Conservation (phyloP, 768 basidiomycete species). For the Russula sp. region DNA sequence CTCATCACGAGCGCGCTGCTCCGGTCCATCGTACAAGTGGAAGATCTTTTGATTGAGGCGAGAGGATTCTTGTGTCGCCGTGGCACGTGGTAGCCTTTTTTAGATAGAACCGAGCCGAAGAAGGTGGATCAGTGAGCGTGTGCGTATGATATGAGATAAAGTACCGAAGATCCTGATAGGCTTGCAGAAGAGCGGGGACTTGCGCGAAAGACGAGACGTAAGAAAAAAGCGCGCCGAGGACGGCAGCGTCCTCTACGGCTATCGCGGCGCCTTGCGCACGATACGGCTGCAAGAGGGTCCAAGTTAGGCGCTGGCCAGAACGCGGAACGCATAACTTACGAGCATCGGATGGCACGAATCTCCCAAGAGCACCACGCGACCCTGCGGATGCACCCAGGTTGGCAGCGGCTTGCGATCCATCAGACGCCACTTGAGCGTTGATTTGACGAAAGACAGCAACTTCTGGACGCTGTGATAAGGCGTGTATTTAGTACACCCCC, state of each 20-base stretch:
- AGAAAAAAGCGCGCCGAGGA: conserved; percentile 44
- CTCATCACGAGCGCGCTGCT: conserved; percentile 45
- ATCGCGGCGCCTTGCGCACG: conserved; percentile 41
- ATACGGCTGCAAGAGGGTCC: conserved; percentile 31
- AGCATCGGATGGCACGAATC: conserved; percentile 43
- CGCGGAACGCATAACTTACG: conserved; percentile 16
- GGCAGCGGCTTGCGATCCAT: conserved; percentile 39
- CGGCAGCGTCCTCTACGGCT: conserved; percentile 48
- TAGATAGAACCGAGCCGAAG: background rate
- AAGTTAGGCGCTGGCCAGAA: background rate
- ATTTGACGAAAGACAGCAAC: conserved; percentile 33
- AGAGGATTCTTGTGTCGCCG: conserved; percentile 43
- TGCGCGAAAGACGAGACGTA: conserved; percentile 39
- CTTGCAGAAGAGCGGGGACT: conserved; percentile 41
- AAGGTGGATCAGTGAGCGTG: background rate
- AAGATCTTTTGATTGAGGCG: conserved; percentile 49
- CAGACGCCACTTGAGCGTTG: conserved; percentile 39
- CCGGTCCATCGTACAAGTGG: conserved; percentile 50
- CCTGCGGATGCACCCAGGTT: conserved; percentile 35
- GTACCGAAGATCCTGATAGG: conserved; percentile 46
- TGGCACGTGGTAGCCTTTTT: conserved; percentile 37
- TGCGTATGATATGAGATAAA: background rate
- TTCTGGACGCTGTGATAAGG: conserved; percentile 31
- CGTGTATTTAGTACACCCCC: background rate
- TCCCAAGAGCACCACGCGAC: conserved; percentile 34